phyloP scores from a whole-genome alignment of 2,329 filamentous ascomycete species.

The Periconia sp. region DNA sequence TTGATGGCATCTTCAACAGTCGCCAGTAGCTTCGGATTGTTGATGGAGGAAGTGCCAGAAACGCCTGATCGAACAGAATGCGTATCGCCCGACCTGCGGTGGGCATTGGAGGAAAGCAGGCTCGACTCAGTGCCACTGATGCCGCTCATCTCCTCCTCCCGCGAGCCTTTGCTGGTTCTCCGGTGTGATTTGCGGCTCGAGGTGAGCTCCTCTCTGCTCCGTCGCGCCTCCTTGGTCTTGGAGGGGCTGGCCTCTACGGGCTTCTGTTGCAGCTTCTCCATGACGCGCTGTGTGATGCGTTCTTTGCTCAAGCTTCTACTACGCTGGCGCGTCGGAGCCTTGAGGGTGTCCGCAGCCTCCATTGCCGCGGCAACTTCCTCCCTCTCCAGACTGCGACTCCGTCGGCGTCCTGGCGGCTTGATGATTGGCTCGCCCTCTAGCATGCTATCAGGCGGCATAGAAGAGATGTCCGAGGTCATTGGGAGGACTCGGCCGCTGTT shows the following conservation, averaged over 20 bases:
- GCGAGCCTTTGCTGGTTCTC: slow-evolving; percentile 53
- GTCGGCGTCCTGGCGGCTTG: slow-evolving; percentile 52
- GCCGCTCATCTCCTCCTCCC: slow-evolving; percentile 48
- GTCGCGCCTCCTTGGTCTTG: slow-evolving; percentile 26
- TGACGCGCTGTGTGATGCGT: slow-evolving; percentile 70
- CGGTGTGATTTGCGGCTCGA: slow-evolving; percentile 40
- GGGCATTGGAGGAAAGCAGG: slow-evolving; percentile 64
- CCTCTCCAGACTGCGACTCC: slow-evolving; percentile 58
- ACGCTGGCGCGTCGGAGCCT: slow-evolving; percentile 63
- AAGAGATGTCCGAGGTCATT: slow-evolving; percentile 83
- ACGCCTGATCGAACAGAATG: slow-evolving; percentile 65
- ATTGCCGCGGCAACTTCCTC: slow-evolving; percentile 41
- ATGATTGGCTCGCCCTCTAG: slow-evolving; percentile 61
- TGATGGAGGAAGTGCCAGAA: slow-evolving; percentile 71
- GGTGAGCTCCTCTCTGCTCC: slow-evolving; percentile 35
- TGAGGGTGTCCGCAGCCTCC: slow-evolving; percentile 55
- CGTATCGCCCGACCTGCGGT: slow-evolving; percentile 61
- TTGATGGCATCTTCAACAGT: slow-evolving; percentile 94
- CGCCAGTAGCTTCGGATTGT: slow-evolving; percentile 88
- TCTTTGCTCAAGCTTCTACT: slow-evolving; percentile 71
- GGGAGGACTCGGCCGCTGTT: slow-evolving; percentile 69
- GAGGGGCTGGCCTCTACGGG: slow-evolving; percentile 48
- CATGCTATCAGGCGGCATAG: slow-evolving; percentile 75
- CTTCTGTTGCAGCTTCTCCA: slow-evolving; percentile 66
- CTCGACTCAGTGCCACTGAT: slow-evolving; percentile 65